Evolutionary conservation across 768 basidiomycete species (phyloP).

Genomic region (Mrakia blollopis): DNA sequence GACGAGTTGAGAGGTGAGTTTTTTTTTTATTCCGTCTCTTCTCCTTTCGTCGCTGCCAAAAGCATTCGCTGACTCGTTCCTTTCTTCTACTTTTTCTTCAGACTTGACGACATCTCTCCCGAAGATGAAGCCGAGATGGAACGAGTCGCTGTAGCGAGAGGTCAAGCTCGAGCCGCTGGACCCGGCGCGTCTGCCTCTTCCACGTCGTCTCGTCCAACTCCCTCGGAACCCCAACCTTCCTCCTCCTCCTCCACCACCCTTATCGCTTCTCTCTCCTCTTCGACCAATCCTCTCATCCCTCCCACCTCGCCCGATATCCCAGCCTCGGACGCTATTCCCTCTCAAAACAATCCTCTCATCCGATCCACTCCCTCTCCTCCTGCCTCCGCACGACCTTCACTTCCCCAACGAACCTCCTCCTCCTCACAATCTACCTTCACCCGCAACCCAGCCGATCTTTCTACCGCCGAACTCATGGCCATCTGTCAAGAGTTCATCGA

Average conservation of each 20-base stretch:
- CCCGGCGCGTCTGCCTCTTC: constrained; percentile 9
- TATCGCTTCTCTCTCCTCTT: background rate
- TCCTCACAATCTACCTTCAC: background rate
- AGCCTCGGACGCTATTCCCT: background rate
- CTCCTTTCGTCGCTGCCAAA: background rate
- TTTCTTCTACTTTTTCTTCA: constrained; percentile 16
- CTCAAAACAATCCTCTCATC: background rate
- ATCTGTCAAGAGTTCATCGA: constrained; percentile 60
- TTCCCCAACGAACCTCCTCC: background rate
- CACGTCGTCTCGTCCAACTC: background rate
- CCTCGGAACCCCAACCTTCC: background rate
- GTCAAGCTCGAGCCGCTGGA: background rate
- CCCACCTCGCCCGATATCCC: background rate
- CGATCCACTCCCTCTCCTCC: too few species aligned
- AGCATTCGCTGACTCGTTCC: background rate
- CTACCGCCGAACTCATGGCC: constrained; percentile 57
- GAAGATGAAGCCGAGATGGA: constrained; percentile 48
- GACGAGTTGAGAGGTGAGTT: constrained; percentile 60
- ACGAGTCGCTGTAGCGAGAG: constrained; percentile 36
- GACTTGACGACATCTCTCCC: constrained; percentile 48
- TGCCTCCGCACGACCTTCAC: background rate
- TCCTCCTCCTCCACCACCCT: background rate
- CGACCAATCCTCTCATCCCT: background rate
- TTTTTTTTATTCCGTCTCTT: background rate
- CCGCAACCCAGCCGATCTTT: constrained; percentile 36